phyloP scores from a whole-genome alignment of 1,284 basidiomycete genomes.

The Veloporphyrellus conicus region DNA sequence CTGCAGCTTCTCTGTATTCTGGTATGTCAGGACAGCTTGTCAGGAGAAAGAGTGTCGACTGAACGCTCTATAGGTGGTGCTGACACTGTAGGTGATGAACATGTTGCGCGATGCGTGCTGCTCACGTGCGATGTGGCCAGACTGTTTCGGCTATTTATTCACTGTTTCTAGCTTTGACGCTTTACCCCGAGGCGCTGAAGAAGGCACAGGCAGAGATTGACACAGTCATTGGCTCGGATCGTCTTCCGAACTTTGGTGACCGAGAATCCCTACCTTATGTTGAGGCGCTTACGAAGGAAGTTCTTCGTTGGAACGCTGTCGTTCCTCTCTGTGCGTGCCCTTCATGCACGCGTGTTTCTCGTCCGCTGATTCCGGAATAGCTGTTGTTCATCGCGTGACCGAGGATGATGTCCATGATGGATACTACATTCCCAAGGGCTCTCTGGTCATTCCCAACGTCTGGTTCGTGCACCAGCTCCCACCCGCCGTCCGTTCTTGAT shows the following conservation, averaged over 20 bases:
- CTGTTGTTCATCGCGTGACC: constrained; percentile 49
- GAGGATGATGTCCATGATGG: constrained; percentile 48
- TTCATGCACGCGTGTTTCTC: constrained; percentile 2
- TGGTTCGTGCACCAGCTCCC: constrained; percentile 26
- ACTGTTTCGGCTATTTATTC: constrained; percentile 41
- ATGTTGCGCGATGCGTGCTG: constrained; percentile 26
- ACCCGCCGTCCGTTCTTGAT: neutral
- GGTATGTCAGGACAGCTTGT: constrained; percentile 34
- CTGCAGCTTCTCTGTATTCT: constrained; percentile 55
- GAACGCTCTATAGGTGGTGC: constrained; percentile 35
- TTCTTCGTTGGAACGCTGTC: constrained; percentile 59
- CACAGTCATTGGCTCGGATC: constrained; percentile 52
- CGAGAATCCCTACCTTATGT: constrained; percentile 56
- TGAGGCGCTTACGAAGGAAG: constrained; percentile 57
- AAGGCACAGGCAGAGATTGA: constrained; percentile 62
- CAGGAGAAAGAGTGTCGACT: constrained; percentile 1
- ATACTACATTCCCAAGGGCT: constrained; percentile 40
- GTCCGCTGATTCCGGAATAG: constrained; percentile 29
- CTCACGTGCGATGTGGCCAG: constrained; percentile 23
- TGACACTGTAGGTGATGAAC: constrained; percentile 39
- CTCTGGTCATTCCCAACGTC: constrained; percentile 37
- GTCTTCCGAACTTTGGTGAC: constrained; percentile 60
- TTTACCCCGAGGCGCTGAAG: constrained; percentile 38
- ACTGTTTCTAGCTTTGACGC: constrained; percentile 37
- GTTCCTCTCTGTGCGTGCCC: constrained; percentile 43